Evolutionary conservation across 768 basidiomycete species (phyloP), one percentile per base, ranked within the genome.

Genomic region (Russula olivacea): DNA sequence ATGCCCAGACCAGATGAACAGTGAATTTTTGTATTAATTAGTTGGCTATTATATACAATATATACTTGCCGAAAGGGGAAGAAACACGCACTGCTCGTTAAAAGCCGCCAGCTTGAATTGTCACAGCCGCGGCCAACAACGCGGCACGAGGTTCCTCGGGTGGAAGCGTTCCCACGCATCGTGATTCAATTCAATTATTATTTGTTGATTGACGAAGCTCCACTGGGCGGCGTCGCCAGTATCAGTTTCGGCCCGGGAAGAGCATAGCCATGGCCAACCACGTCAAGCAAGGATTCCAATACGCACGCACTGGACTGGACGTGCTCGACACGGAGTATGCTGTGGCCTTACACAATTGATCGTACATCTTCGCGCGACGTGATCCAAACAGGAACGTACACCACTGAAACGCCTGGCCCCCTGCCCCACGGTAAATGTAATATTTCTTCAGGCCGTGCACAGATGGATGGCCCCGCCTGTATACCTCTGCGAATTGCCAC

Each of bases 311-410:
- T 25, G 34, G 19, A 51, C 45, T 59, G 48, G 62, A 40, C 51
- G 47, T 28, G 34, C 36, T 59, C 41, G 61, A 40, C 57, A 59
- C 36, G 28, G 25, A 58, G 17, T 36, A 36, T 12, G 36, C 3
- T 12, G 30, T 19, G 38, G 51, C 47, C 47, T 59, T 49, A 59
- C 53, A 59, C 59, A 40, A 59, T 49, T 19, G 62, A 59, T 53
- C 52, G 30, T 59, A 51, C 58, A 54, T 15, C 58, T 58, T 59
- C 62, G 58, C 45, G 50, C 28, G 12, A 32, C 52, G 51, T 48
- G 52, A 53, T 58, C 57, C 60, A 25, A 48, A 59, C 21, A 59
- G 36, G 62, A 63, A 59, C 50, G 57, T 55, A 40, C 36, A 55
- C 36, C 36, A 48, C 28, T 53, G 50, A 55, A 53, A 43, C 51